A percentile compares a stretch with the other conserved stretches of the same genome.
These are phyloP conservation scores for Pelagomonas calceolata DNA, from an alignment of 108 stramenopile species.

Conservation along the genomic window DNA sequence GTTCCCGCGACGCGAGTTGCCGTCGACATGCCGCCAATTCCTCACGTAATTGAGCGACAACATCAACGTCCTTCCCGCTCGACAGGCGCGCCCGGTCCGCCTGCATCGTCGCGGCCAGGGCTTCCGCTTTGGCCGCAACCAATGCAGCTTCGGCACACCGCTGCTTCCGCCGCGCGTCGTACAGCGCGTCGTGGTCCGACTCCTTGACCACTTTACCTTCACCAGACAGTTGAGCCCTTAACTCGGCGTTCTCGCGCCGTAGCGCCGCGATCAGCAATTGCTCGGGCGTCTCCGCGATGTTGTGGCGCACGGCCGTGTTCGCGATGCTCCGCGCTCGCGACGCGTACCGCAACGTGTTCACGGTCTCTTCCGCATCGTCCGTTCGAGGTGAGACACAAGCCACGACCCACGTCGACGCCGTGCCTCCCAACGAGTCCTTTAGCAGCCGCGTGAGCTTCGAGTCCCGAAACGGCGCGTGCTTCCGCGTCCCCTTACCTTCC, in stretches of 20 bases:
- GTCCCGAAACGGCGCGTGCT: constrained; percentile 22
- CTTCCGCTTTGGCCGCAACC: no score
- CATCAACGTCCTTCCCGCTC: not conserved
- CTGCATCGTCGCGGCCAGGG: not conserved
- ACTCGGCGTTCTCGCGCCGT: not conserved
- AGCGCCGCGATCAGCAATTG: not conserved
- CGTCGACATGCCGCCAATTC: not conserved
- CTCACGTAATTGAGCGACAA: not conserved
- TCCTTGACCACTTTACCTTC: not conserved
- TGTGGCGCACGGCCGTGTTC: constrained; percentile 7
- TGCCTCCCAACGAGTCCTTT: constrained; percentile 39
- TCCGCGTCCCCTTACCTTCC: not conserved
- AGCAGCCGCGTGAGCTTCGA: constrained; percentile 26
- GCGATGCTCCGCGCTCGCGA: constrained; percentile 35
- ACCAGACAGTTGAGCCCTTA: not conserved
- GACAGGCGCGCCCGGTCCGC: not conserved
- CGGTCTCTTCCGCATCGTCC: constrained; percentile 37
- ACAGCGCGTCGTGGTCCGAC: not conserved
- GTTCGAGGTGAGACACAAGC: constrained; percentile 47
- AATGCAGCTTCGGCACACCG: no score
- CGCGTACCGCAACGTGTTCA: constrained; percentile 45
- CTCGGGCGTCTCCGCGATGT: no score
- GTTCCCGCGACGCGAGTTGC: no score
- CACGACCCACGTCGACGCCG: constrained; percentile 42
- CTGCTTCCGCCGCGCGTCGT: no score